phyloP scores from a whole-genome alignment of 2,329 filamentous ascomycete genomes.

The Coniochaeta pulveracea region DNA sequence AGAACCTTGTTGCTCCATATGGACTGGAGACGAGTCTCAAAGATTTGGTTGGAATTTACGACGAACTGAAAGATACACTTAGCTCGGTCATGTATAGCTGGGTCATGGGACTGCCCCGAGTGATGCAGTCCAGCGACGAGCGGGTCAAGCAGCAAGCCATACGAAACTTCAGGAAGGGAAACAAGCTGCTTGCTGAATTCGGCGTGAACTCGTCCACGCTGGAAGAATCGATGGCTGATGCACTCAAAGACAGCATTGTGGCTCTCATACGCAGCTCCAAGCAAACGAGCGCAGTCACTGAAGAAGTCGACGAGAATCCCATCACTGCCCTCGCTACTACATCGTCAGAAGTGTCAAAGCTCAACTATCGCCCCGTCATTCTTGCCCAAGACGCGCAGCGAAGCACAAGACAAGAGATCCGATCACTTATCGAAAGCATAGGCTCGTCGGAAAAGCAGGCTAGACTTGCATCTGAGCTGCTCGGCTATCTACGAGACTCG shows the following conservation, averaged over 20 bases:
- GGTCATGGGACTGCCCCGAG: slow-evolving; percentile 66
- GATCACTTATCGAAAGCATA: slow-evolving; percentile 42
- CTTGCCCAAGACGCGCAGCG: slow-evolving; percentile 56
- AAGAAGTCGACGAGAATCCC: slow-evolving; percentile 16
- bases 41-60: slow-evolving; percentile 46
- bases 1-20: too few relatives aligned
- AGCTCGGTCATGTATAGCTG: slow-evolving; percentile 67
- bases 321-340: slow-evolving; percentile 18
- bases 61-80: slow-evolving; percentile 40
- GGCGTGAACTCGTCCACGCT: slow-evolving; percentile 55
- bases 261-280: slow-evolving; percentile 25
- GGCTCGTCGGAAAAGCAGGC: slow-evolving; percentile 48
- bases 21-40: slow-evolving; percentile 39
- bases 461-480: slow-evolving; percentile 51
- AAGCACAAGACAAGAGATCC: slow-evolving; percentile 44
- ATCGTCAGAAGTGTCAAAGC: slow-evolving; percentile 9
- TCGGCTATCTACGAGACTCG: slow-evolving; percentile 49
- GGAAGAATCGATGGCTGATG: slow-evolving; percentile 53
- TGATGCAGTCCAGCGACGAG: slow-evolving; percentile 80
- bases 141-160: slow-evolving; percentile 61
- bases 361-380: slow-evolving; percentile 47
- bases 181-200: slow-evolving; percentile 52
- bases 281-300: slow-evolving; percentile 19
- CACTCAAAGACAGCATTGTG: slow-evolving; percentile 64
- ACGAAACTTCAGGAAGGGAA: slow-evolving; percentile 63